Evolutionary conservation across 2,329 filamentous ascomycete species (phyloP), one percentile per base, ranked within the genome.

Genomic region (Blumeriella jaapii): DNA sequence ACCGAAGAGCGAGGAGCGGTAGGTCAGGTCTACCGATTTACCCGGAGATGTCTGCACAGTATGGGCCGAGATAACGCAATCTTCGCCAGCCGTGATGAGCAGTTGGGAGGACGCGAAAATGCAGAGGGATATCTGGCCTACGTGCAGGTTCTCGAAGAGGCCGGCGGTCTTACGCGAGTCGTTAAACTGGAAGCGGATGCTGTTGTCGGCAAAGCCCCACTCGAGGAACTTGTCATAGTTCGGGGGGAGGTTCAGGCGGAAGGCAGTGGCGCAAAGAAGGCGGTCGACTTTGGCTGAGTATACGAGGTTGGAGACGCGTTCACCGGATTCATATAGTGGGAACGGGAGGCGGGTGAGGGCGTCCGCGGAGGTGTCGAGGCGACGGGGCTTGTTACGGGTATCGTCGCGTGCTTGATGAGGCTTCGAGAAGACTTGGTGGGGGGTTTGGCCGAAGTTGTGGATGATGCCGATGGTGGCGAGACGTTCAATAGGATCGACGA

Each of bases 371-470:
- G 74, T 81, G 56, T 98, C 89, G 0, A 98, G 65, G 37, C 84
- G 72, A 38, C 73, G 74, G 3, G 70, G 63, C 4, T 74, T 76
- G 36, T 76, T 71, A 14, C 72, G 65, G 4, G 69, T 60, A 37
- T 82, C 71, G 46, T 93, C 86, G 10, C 80, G 73, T n/a, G 71
- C 62, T 3, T 82, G 78, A 57, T 98, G 91, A 9, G 81, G 68
- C 39, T 80, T 79, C 28, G 75, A 72, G 56, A 96, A 98, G 11
- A 96, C 81, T 56, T 98, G 93, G 49, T 93, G 82, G 2, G 93
- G 91, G 1, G 93, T 98, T 57, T 98, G 91, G 0, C 91, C 91
- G 58, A 98, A 98, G 50, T 96, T 96, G 59, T 98, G 89, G 50
- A 98, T 96, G 48, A 95, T 93, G 20, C 85, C 85, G 35, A 94